Conservation (phyloP, 2,329 filamentous ascomycete genomes). For the Fusarium sp. region DNA sequence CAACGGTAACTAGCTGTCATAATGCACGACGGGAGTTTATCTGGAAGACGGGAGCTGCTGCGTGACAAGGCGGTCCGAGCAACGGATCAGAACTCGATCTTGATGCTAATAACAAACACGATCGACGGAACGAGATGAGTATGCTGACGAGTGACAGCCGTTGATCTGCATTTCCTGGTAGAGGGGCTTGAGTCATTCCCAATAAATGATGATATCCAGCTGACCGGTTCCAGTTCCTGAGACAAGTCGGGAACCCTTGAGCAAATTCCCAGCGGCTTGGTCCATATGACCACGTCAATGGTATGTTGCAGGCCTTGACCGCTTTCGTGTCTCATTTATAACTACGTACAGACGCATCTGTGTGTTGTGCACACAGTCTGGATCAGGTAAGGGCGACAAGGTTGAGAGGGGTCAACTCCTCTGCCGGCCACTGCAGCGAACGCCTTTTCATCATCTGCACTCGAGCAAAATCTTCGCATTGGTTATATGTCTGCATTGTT, state of each 20-base stretch:
- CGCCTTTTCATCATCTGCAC: slow-evolving; percentile 32
- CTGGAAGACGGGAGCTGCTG: slow-evolving; percentile 1
- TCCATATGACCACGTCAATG: slow-evolving; percentile 37
- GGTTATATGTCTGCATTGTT: slow-evolving; percentile 14
- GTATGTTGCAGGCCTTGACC: slow-evolving; percentile 28
- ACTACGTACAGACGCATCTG: slow-evolving; percentile 17
- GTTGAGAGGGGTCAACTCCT: slow-evolving; percentile 10
- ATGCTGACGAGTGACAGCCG: slow-evolving; percentile 22
- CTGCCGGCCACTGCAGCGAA: slow-evolving; percentile 18
- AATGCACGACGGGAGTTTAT: slow-evolving; percentile 23
- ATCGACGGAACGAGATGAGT: slow-evolving; percentile 12
- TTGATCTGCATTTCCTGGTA: slow-evolving; percentile 25
- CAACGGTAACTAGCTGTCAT: slow-evolving; percentile 43
- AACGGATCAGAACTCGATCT: slow-evolving; percentile 5
- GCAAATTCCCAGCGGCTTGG: slow-evolving; percentile 36
- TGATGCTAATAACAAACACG: slow-evolving; percentile 15
- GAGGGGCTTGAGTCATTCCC: slow-evolving; percentile 28
- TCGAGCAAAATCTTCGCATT: slow-evolving; percentile 19
- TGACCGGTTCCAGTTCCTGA: slow-evolving; percentile 38
- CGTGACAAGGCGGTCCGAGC: slow-evolving; percentile 11
- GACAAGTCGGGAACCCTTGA: slow-evolving; percentile 17
- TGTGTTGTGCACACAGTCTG: slow-evolving; percentile 19
- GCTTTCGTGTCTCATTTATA: slow-evolving; percentile 26
- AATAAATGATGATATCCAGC: slow-evolving; percentile 27
- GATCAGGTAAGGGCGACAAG: slow-evolving; percentile 21